Conservation (phyloP, 2,329 filamentous ascomycete genomes). For the Fusarium sarcochroum region DNA sequence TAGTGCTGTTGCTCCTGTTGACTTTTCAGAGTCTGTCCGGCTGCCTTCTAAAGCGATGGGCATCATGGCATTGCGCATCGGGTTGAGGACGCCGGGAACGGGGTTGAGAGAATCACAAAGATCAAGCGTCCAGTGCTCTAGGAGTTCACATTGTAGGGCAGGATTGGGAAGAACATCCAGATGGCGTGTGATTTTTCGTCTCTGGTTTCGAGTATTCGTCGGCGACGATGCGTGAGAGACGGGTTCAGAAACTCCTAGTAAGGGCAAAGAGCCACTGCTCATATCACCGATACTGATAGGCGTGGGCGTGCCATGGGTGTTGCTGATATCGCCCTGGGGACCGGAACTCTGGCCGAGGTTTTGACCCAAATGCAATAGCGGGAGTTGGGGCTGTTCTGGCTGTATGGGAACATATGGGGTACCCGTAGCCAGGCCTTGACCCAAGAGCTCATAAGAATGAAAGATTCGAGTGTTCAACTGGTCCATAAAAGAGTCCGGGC, state of each 20-base stretch:
- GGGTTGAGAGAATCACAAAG: slow-evolving; percentile 45
- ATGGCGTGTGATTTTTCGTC: slow-evolving; percentile 22
- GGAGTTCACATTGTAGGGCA: slow-evolving; percentile 37
- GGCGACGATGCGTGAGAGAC: slow-evolving; percentile 8
- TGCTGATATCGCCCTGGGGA: background rate
- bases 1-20: slow-evolving; percentile 40
- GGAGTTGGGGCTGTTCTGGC: slow-evolving; percentile 1
- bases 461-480: slow-evolving; percentile 35
- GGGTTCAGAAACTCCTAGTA: background rate
- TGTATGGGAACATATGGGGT: slow-evolving; percentile 6
- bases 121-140: slow-evolving; percentile 43
- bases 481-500: slow-evolving; percentile 14
- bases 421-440: slow-evolving; percentile 32
- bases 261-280: background rate
- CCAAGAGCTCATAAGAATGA: slow-evolving; percentile 38
- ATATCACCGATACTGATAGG: slow-evolving; percentile 4
- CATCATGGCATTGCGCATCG: slow-evolving; percentile 43
- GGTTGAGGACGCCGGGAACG: slow-evolving; percentile 40
- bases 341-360: background rate
- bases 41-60: slow-evolving; percentile 45
- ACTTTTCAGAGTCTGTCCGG: slow-evolving; percentile 36
- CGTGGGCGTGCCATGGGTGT: slow-evolving; percentile 2
- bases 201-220: background rate
- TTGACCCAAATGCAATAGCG: background rate
- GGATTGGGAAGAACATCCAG: slow-evolving; percentile 41